Conservation (phyloP, 192 early-diverging fungal species). For the Linnemannia exigua region DNA sequence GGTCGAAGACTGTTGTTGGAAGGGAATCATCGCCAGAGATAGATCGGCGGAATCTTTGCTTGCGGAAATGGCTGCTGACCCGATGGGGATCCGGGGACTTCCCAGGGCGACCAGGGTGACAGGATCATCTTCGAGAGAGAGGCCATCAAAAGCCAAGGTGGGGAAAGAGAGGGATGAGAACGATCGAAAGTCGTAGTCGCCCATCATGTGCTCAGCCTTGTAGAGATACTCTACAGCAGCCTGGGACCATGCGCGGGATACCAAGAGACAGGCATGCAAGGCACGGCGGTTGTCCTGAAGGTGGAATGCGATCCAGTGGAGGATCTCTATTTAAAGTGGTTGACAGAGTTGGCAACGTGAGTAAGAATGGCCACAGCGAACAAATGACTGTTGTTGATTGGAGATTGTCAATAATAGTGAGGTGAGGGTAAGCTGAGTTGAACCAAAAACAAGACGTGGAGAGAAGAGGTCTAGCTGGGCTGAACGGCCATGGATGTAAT, state of each 20-base stretch:
- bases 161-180: background rate
- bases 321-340: conserved; percentile 22
- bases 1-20: background rate
- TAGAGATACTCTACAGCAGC: conserved; percentile 53
- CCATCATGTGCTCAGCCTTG: conserved; percentile 53
- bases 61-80: background rate
- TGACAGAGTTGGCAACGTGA: background rate
- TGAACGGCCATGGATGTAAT: conserved; percentile 4
- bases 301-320: conserved; percentile 20
- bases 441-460: conserved; percentile 18
- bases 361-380: background rate
- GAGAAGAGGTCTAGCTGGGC: conserved; percentile 8
- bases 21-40: background rate
- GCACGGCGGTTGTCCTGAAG: conserved; percentile 31
- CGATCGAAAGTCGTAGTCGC: conserved; percentile 4
- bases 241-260: conserved; percentile 50
- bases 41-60: background rate
- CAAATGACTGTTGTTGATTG: background rate
- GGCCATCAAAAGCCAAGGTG: background rate
- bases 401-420: too few relatives aligned
- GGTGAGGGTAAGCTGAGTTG: background rate
- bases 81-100: background rate
- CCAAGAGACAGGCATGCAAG: conserved; percentile 42
- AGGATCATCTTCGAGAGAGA: background rate
- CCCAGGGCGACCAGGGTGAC: background rate